Evolutionary conservation across 371 early-diverging fungal species (phyloP).

Genomic region (Mucor irregularis): DNA sequence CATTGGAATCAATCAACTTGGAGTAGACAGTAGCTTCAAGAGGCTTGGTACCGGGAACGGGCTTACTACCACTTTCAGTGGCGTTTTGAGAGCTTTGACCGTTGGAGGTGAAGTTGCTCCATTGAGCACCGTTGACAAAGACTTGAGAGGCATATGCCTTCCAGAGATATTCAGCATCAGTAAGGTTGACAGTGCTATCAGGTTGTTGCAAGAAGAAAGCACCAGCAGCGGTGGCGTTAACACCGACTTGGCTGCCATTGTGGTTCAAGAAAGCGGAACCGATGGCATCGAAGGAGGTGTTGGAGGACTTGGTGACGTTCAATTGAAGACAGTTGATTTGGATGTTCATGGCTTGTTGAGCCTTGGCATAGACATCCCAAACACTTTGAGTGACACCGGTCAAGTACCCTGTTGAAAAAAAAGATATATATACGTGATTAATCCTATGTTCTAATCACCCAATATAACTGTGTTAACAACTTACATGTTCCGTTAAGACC

Average conservation of each 20-base stretch:
- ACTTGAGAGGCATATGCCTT: constrained; percentile 20
- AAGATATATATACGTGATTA: not conserved
- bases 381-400: constrained; percentile 21
- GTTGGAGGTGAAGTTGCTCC: constrained; percentile 20
- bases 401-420: constrained; percentile 13
- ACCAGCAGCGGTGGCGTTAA: constrained; percentile 19
- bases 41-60: constrained; percentile 11
- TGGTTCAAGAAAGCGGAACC: constrained; percentile 15
- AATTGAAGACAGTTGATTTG: constrained; percentile 18
- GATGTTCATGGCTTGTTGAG: constrained; percentile 11
- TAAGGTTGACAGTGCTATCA: not conserved
- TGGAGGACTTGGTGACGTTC: constrained; percentile 1
- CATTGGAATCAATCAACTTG: constrained; percentile 21
- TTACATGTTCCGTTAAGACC: constrained; percentile 23
- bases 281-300: constrained; percentile 14
- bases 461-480: constrained; percentile 7
- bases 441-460: not conserved
- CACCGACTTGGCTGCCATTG: not conserved
- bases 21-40: constrained; percentile 11
- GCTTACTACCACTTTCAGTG: constrained; percentile 12
- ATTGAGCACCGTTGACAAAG: constrained; percentile 22
- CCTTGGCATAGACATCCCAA: constrained; percentile 5
- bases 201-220: constrained; percentile 12
- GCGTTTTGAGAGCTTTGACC: not conserved
- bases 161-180: constrained; percentile 13